A percentile compares a stretch with the other conserved stretches of the same genome.
Evolutionary conservation across 345 rosid species (phyloP).

Genomic region (Pseudoturritis turrita): DNA sequence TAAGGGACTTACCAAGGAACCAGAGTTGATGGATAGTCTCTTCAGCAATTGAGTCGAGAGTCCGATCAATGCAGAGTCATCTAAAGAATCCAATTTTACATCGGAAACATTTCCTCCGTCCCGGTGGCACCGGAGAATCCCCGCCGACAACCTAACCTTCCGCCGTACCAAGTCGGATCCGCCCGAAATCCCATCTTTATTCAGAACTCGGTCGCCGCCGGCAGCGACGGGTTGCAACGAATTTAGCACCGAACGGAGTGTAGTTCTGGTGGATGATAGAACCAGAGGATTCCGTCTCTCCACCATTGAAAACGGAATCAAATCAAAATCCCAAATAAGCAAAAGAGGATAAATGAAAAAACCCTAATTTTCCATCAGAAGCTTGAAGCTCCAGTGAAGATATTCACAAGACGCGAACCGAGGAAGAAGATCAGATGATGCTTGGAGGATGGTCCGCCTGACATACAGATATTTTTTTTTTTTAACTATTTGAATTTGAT

Average conservation of each 20-base stretch:
- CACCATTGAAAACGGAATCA: slow-evolving; percentile 37
- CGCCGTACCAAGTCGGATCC: slow-evolving; percentile 13
- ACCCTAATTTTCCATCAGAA: slow-evolving; percentile 1
- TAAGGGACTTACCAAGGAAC: slow-evolving; percentile 60
- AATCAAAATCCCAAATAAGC: background rate
- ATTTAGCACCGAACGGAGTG: slow-evolving; percentile 52
- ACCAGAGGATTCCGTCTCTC: slow-evolving; percentile 79
- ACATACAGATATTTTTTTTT: background rate
- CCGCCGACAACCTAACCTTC: slow-evolving; percentile 44
- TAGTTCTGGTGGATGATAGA: slow-evolving; percentile 69
- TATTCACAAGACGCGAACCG: slow-evolving; percentile 24
- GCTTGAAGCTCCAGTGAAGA: background rate
- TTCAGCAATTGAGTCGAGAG: slow-evolving; percentile 67
- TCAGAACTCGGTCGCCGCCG: slow-evolving; percentile 7
- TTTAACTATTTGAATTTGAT: background rate
- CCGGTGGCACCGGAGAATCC: slow-evolving; percentile 54
- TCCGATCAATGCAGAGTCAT: slow-evolving; percentile 63
- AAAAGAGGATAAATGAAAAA: background rate
- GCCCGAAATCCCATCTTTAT: background rate
- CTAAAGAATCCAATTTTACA: slow-evolving; percentile 42
- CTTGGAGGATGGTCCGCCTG: background rate
- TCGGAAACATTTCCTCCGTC: slow-evolving; percentile 28
- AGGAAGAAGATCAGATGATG: slow-evolving; percentile 19
- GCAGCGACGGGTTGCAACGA: slow-evolving; percentile 31
- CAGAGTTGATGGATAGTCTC: slow-evolving; percentile 57